A percentile compares a stretch with the other conserved stretches of the same genome.
These are phyloP conservation scores for Sporothrix brasiliensis DNA, from an alignment of 2,329 filamentous ascomycete species.

Conservation along the genomic window DNA sequence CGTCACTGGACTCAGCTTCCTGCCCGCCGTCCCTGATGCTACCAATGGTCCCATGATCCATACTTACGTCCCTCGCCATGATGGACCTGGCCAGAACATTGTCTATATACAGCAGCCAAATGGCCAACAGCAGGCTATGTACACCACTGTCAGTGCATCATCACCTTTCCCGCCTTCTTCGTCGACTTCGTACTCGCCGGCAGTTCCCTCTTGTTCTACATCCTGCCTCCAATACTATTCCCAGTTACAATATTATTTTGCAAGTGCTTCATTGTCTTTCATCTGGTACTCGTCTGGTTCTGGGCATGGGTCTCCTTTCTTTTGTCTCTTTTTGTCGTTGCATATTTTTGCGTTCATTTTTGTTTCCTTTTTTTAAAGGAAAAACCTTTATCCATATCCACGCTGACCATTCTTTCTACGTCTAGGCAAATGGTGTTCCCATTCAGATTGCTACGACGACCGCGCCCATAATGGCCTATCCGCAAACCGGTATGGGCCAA, in stretches of 20 bases:
- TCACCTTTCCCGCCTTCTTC: neutral
- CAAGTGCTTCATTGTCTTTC: slow-evolving; percentile 26
- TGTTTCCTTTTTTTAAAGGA: neutral
- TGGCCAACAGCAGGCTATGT: slow-evolving; percentile 22
- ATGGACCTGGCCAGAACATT: slow-evolving; percentile 39
- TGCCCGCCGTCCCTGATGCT: slow-evolving; percentile 62
- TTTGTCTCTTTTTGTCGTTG: neutral
- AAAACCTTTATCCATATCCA: too few species aligned
- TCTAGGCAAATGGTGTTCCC: neutral
- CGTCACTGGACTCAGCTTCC: slow-evolving; percentile 54
- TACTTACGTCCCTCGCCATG: slow-evolving; percentile 59
- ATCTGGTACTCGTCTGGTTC: neutral
- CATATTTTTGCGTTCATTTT: neutral
- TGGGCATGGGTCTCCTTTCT: neutral
- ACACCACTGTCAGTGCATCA: slow-evolving; percentile 34
- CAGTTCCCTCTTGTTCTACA: neutral
- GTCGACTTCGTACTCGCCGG: neutral
- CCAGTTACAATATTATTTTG: slow-evolving; percentile 16
- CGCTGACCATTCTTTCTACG: neutral
- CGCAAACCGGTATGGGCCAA: slow-evolving; percentile 28
- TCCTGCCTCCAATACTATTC: neutral
- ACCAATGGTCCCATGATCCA: slow-evolving; percentile 59
- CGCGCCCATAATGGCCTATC: slow-evolving; percentile 33
- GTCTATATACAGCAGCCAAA: slow-evolving; percentile 33
- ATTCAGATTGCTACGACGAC: slow-evolving; percentile 34